Evolutionary conservation across 768 basidiomycete genomes (phyloP), one percentile per base, ranked within the genome.

Genomic region (Boletus tylopilopsis): DNA sequence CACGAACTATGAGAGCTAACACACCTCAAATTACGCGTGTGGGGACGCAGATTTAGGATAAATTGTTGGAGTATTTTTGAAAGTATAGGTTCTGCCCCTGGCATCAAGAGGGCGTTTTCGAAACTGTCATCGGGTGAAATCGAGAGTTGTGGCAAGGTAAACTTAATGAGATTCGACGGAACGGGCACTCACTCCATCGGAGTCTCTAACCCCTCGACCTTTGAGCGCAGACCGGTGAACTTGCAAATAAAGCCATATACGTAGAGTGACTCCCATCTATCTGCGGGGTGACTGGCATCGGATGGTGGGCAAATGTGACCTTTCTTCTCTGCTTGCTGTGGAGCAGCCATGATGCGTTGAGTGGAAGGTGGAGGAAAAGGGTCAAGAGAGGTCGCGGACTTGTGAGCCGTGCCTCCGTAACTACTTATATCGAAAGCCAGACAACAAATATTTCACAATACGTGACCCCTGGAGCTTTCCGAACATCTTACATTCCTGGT

Each of bases 21-120:
- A 66, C 71, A 88, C 89, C 85, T 87, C 70, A 90, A 76, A 76
- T 90, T 90, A 85, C 89, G 87, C 83, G 89, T 86, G 68, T 85
- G 85, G 18, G 90, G 89, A 63, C 83, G 81, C 59, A 93, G 79
- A 69, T 90, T 91, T 59, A 84, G 74, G 59, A 93, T 78, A 66
- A 93, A 92, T 51, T 83, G 80, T 50, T 76, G 75, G 19, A 93
- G 81, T 59, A 92, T 73, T 63, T 80, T 78, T 37, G 82, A 84
- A 55, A 93, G 74, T 59, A 91, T 77, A 51, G 79, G 75, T 67
- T 89, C 83, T 48, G 84, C 81, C 69, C 82, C 87, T 59, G 73
- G 77, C 57, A 79, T 77, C 68, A 90, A 70, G 59, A 93, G 72
- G 47, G 90, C 86, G 49, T 85, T 80, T 70, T 93, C 90, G 54